Base-by-base conservation (phyloP, 2,329 filamentous ascomycete species). In the Penicillium sp. region DNA sequence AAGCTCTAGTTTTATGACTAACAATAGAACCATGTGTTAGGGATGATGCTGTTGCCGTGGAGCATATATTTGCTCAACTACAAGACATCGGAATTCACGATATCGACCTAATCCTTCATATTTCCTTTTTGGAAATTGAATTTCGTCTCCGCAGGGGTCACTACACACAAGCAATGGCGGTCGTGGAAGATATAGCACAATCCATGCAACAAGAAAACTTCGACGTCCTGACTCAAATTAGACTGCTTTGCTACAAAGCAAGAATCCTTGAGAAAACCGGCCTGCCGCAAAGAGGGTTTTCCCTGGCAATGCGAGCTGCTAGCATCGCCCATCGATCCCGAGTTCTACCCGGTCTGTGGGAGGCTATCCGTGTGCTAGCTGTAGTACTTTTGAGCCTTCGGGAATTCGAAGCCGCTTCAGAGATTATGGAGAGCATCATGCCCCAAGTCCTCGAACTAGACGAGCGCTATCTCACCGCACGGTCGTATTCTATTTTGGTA, bases 391-490 rank as follows among this genome's bases (percentile, higher is more conserved):
- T 87, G 47, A 83, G 83, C 0, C 73, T 93, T 18, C 79, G 80
- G 11, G 90, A 95, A 64, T 95, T 89, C 62, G 79, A 79, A 11
- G 85, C 86, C 1, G 86, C 88, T 0, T 76, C 75, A 3, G 77
- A 83, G 45, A 75, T 96, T 24, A 73, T 95, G 3, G 77, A 83
- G 52, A 84, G 84, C 1, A 80, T 89, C 8, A 79, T 96, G 59
- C 91, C 92, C 3, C 86, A 91, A 60, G 84, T 88, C 21, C 77
- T 95, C 1, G 90, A 95, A 71, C 84, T 83, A 51, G 83, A 86
- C 52, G 83, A 88, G 47, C 76, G 80, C 1, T 78, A 77, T 47
- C 76, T 90, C 14, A 79, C 81, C 0, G 91, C 86, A 0, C 79
- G 78, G 21, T 79, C 91, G 18, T 93, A 92, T 69, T 82, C 83